Evolutionary conservation across 129 eudicot species (phyloP).

Genomic region (Flaveria brownii): DNA sequence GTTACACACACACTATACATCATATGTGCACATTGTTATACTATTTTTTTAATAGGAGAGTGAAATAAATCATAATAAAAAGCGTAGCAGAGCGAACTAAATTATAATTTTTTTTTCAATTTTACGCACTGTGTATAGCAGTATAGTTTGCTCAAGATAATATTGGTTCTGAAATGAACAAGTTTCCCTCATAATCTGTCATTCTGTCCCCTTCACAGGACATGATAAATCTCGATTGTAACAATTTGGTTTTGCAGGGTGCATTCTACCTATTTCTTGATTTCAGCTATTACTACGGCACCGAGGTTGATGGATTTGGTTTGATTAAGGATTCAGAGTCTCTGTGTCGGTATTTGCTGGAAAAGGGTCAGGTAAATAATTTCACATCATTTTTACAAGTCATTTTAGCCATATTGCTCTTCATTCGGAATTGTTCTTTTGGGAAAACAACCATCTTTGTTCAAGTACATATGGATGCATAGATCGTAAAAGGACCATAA

Average conservation of each 20-base stretch:
- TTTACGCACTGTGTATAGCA: no score
- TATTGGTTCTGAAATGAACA: not conserved
- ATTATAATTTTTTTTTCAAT: no score
- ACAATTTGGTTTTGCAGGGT: constrained; percentile 56
- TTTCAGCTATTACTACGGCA: constrained; percentile 87
- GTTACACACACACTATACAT: no score
- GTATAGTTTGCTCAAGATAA: no score
- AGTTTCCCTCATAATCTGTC: not conserved
- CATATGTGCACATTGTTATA: no score
- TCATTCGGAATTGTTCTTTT: not conserved
- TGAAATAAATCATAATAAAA: no score
- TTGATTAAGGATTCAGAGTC: constrained; percentile 76
- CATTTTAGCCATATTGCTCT: not conserved
- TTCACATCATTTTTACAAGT: not conserved
- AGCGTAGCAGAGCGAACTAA: no score
- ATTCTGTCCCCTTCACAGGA: not conserved
- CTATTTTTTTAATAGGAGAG: no score
- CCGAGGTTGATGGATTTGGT: constrained; percentile 80
- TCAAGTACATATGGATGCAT: not conserved
- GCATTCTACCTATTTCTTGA: constrained; percentile 96
- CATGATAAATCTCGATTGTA: constrained; percentile 1
- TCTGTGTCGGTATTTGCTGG: constrained; percentile 83
- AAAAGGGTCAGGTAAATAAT: constrained; percentile 74
- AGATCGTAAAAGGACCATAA: not conserved
- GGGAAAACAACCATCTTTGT: not conserved